These are phyloP conservation scores for sunflower (Helianthus annuus) DNA, from an alignment of 129 eudicot genomes.

Conservation along the genomic window HanXRQr2.0-SUNRISE NC_035433.2:121935953-121936452, in stretches of 20 bases:
- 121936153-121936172: not conserved
- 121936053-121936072: not conserved
- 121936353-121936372: not conserved
- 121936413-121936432: slow-evolving; percentile 50
- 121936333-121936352: not conserved
- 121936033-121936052: not conserved
- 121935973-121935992: not conserved
- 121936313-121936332: slow-evolving; percentile 9
- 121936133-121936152: not conserved
- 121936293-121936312: slow-evolving; percentile 46
- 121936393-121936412: slow-evolving; percentile 13
- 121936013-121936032: not conserved
- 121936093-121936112: not conserved
- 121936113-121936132: slow-evolving; percentile 8
- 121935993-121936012: not conserved
- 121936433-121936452: slow-evolving; percentile 30
- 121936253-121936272: slow-evolving; percentile 39
- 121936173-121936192: slow-evolving; percentile 2
- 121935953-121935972: not conserved
- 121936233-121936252: slow-evolving; percentile 46
- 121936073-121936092: not conserved
- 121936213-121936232: slow-evolving; percentile 16
- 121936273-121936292: slow-evolving; percentile 48
- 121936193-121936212: slow-evolving; percentile 13
- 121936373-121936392: slow-evolving; percentile 5